Base-by-base conservation (phyloP, 73 alveolate genomes). In the Symbiodinium pilosum region DNA sequence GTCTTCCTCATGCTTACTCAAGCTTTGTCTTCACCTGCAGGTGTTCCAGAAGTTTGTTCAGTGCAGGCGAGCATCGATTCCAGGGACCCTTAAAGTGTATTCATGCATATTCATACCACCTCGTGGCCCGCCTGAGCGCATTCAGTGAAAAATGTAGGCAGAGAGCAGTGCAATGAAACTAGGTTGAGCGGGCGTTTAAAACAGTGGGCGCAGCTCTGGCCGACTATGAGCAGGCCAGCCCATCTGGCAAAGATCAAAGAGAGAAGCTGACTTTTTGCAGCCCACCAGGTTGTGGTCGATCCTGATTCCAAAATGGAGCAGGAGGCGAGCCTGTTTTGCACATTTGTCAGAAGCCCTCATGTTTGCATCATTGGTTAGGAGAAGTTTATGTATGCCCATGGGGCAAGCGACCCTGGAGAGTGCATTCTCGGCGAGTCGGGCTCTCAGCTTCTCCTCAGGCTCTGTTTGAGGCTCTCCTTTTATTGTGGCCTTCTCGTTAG, bases 241-340 rank as follows among this genome's bases (percentile, higher is more conserved):
- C 39, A 16, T 40, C 4, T 20, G 56, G 38, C 40, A 9, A 42
- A 40, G 16, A 5, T 9, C 71, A 14, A 30, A n/a, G 41, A 28
- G 32, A 16, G 85, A 24, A 34, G 85, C 30, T n/a, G n/a, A n/a
- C n/a, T n/a, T n/a, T n/a, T n/a, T n/a, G n/a, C n/a, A n/a, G n/a
- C n/a, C n/a, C 18, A 32, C 21, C 64, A 85, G 93, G 97, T 91
- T 36, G 97, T 91, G 42, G 97, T 91, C 32, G 97, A 91, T 91
- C 97, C 97, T 20, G 97, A 91, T 71, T 91, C 97, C 77, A 91
- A 91, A 83, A 91, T 91, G 97, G 97, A 91, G 84, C 97, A 91
- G 88, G 97, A 91, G 97, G 95, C 59, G 18, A 38, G 84, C 18
- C 5, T n/a, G n/a, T n/a, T n/a, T n/a, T n/a, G n/a, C n/a, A n/a